Conservation (phyloP, 208 protist genomes). For the Acanthamoeba castellanii region DNA sequence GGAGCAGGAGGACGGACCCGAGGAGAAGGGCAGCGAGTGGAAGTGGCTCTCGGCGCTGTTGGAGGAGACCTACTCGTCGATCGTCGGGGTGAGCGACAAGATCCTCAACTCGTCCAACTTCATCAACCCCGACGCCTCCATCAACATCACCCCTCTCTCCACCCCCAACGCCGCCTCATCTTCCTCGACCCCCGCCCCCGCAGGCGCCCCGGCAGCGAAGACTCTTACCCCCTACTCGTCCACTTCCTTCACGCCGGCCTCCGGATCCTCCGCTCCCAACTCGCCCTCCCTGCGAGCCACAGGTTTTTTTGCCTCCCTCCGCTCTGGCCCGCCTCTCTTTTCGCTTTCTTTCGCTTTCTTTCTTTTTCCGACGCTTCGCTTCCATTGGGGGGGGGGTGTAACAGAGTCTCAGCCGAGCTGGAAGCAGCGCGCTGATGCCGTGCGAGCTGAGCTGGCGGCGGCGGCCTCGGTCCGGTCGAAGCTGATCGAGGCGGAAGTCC, state of each 20-base stretch:
- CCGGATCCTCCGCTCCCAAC: not conserved
- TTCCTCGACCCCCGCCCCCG: not conserved
- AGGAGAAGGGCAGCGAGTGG: slow-evolving; percentile 57
- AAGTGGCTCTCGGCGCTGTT: slow-evolving; percentile 36
- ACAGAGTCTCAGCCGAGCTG: slow-evolving; percentile 19
- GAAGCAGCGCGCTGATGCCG: slow-evolving; percentile 64
- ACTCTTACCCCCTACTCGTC: not conserved
- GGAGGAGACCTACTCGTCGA: slow-evolving; percentile 45
- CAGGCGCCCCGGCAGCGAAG: not conserved
- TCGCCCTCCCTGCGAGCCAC: slow-evolving; percentile 5
- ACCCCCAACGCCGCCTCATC: not conserved
- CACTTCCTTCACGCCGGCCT: not conserved
- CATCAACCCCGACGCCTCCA: slow-evolving; percentile 42
- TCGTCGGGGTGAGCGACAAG: slow-evolving; percentile 65
- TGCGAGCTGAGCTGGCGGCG: slow-evolving; percentile 50
- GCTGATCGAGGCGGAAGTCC: slow-evolving; percentile 53
- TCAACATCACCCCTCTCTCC: slow-evolving; percentile 64
- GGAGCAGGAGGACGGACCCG: slow-evolving; percentile 31
- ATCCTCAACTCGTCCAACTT: slow-evolving; percentile 65
- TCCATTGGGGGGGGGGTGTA: not conserved
- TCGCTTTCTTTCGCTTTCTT: not conserved
- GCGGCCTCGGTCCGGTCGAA: slow-evolving; percentile 55
- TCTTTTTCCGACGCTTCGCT: not conserved
- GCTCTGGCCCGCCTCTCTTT: not conserved
- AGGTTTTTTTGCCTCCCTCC: not conserved